Percentiles rank a stretch among this genome's conserved stretches.
These are phyloP conservation scores for Cladophialophora exuberans DNA, from an alignment of 2,329 filamentous ascomycete genomes.

Conservation along the genomic window DNA sequence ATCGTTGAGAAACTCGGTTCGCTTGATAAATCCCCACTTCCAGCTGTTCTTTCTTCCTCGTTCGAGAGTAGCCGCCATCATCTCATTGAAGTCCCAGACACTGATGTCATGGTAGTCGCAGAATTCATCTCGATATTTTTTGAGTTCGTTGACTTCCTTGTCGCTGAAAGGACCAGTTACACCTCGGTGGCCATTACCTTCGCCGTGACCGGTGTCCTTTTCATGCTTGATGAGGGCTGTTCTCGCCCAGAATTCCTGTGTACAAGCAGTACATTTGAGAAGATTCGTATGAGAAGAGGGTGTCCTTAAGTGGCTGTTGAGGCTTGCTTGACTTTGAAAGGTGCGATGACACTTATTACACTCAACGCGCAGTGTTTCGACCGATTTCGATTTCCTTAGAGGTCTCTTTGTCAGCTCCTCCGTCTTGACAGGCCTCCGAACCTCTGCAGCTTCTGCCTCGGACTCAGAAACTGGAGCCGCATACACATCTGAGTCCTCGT, in stretches of 20 bases:
- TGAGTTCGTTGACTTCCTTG: slow-evolving; percentile 25
- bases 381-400: background rate
- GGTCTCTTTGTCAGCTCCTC: background rate
- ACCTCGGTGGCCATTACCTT: slow-evolving; percentile 16
- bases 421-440: background rate
- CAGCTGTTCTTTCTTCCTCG: slow-evolving; percentile 11
- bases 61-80: slow-evolving; percentile 32
- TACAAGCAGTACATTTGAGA: slow-evolving; percentile 17
- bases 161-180: slow-evolving; percentile 27
- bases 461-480: background rate
- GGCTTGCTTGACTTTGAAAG: slow-evolving; percentile 6
- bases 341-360: slow-evolving; percentile 21
- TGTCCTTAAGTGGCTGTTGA: slow-evolving; percentile 19
- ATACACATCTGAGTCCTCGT: slow-evolving; percentile 21
- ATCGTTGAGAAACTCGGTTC: slow-evolving; percentile 42
- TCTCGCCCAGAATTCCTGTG: slow-evolving; percentile 18
- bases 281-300: slow-evolving; percentile 15
- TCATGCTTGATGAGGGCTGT: slow-evolving; percentile 23
- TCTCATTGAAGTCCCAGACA: slow-evolving; percentile 31
- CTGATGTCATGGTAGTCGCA: slow-evolving; percentile 30
- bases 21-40: slow-evolving; percentile 32
- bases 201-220: slow-evolving; percentile 24
- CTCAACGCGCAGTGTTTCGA: background rate
- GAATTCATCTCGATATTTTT: slow-evolving; percentile 30
- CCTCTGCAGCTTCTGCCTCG: background rate